phyloP scores from a whole-genome alignment of 495 filamentous ascomycete genomes.

The Hapsidospora chrysogenum region DNA sequence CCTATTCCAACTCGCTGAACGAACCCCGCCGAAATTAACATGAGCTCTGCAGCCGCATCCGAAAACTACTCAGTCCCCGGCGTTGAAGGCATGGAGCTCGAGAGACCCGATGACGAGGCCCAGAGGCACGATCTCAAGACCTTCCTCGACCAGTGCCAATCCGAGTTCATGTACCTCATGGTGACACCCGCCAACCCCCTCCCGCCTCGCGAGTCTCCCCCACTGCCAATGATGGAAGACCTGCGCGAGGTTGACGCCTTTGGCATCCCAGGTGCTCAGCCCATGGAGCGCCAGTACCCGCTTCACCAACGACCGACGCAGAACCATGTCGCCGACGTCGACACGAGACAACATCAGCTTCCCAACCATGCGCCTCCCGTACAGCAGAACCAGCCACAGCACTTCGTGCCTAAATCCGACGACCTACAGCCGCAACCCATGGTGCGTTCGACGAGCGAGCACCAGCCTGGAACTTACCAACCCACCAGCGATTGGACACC shows the following conservation, averaged over 20 bases:
- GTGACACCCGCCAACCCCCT: slow-evolving; percentile 43
- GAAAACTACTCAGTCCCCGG: slow-evolving; percentile 8
- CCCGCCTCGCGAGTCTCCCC: slow-evolving; percentile 37
- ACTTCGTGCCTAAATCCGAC: slow-evolving; percentile 17
- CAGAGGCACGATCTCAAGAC: slow-evolving; percentile 40
- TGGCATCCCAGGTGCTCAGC: slow-evolving; percentile 14
- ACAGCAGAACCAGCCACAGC: slow-evolving; percentile 17
- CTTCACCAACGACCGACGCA: slow-evolving; percentile 23
- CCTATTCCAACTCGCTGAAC: background rate
- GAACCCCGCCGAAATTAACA: background rate
- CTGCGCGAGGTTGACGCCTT: slow-evolving; percentile 28
- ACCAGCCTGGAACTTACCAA: no score
- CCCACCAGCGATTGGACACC: slow-evolving; percentile 20
- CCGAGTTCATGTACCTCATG: slow-evolving; percentile 50
- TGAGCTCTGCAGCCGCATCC: slow-evolving; percentile 6
- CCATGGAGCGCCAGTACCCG: slow-evolving; percentile 13
- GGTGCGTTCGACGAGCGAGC: slow-evolving; percentile 23
- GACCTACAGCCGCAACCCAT: slow-evolving; percentile 25
- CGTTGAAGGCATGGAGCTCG: slow-evolving; percentile 8
- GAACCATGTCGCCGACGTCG: slow-evolving; percentile 21
- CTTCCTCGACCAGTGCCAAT: slow-evolving; percentile 44
- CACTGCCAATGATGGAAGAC: slow-evolving; percentile 29
- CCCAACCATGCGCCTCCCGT: slow-evolving; percentile 41
- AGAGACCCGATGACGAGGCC: slow-evolving; percentile 30
- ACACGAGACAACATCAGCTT: slow-evolving; percentile 23